Evolutionary conservation across 2,329 filamentous ascomycete genomes (phyloP).

Genomic region (Aureobasidium sp.): DNA sequence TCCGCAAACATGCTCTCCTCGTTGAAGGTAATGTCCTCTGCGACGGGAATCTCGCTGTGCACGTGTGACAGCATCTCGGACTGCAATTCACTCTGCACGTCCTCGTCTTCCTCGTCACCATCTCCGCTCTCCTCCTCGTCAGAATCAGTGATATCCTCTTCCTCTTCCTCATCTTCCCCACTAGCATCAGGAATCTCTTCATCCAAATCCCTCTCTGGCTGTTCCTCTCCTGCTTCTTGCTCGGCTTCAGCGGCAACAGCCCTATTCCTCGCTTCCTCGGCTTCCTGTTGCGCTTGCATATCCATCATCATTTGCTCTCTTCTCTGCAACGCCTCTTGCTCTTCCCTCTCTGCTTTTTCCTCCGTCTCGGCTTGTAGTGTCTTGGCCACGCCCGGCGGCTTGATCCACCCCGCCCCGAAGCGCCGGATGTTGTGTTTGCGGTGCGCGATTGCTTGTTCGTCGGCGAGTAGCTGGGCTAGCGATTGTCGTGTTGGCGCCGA

Average conservation of each 20-base stretch:
- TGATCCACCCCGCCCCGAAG: constrained; percentile 86
- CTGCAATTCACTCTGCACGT: constrained; percentile 39
- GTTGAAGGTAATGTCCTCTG: constrained; percentile 49
- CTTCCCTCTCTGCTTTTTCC: constrained; percentile 80
- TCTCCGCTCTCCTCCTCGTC: constrained; percentile 61
- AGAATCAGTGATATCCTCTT: constrained; percentile 52
- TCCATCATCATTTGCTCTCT: constrained; percentile 67
- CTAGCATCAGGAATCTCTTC: constrained; percentile 56
- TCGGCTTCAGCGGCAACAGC: constrained; percentile 34
- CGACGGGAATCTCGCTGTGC: constrained; percentile 27
- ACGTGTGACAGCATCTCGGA: constrained; percentile 36
- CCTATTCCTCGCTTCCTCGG: constrained; percentile 43
- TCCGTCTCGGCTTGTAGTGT: constrained; percentile 86
- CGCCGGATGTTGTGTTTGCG: constrained; percentile 77
- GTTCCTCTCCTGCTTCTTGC: constrained; percentile 58
- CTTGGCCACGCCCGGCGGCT: constrained; percentile 79
- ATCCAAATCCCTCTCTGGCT: constrained; percentile 59
- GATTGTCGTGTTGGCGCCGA: constrained; percentile 43
- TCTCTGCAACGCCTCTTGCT: constrained; percentile 68
- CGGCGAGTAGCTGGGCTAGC: constrained; percentile 63
- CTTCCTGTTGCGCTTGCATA: constrained; percentile 56
- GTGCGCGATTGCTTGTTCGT: constrained; percentile 69
- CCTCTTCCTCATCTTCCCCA: constrained; percentile 25
- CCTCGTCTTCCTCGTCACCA: constrained; percentile 33
- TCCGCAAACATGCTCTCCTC: constrained; percentile 41